phyloP scores from a whole-genome alignment of 192 early-diverging fungal species.

The Physocladia obscura region DNA sequence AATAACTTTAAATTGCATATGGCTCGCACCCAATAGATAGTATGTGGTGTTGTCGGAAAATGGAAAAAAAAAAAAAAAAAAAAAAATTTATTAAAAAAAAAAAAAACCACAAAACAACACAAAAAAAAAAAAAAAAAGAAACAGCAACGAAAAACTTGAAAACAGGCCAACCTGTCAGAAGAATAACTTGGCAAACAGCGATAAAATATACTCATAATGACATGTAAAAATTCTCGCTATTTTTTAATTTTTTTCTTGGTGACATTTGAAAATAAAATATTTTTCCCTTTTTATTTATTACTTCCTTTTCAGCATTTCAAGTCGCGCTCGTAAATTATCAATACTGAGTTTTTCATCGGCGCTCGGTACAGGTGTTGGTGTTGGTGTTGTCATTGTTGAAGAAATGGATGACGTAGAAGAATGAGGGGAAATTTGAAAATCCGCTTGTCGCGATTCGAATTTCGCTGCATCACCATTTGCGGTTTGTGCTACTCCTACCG shows the following conservation, averaged over 20 bases:
- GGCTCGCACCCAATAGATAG: too few relatives aligned
- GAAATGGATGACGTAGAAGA: not conserved
- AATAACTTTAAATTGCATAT: too few relatives aligned
- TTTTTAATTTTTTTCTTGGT: not conserved
- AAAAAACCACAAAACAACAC: not conserved
- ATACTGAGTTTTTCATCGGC: not conserved
- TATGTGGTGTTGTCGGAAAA: too few relatives aligned
- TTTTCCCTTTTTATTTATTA: not conserved
- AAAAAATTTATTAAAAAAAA: not conserved
- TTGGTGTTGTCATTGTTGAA: not conserved
- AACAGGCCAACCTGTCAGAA: not conserved
- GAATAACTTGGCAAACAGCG: not conserved
- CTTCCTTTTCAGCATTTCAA: slow-evolving; percentile 6
- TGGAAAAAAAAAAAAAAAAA: not conserved
- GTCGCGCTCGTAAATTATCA: not conserved
- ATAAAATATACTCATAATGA: not conserved
- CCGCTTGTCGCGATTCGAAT: not conserved
- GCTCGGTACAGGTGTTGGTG: not conserved
- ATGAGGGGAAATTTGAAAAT: not conserved
- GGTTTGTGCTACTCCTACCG: not conserved
- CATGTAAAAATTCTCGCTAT: too few relatives aligned
- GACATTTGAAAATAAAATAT: not conserved
- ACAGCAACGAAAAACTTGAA: not conserved
- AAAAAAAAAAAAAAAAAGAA: not conserved
- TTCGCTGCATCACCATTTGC: not conserved